Percentiles rank a stretch among this genome's conserved stretches.
Evolutionary conservation across 192 early-diverging fungal genomes (phyloP).

Genomic region (Coemansia sp.): DNA sequence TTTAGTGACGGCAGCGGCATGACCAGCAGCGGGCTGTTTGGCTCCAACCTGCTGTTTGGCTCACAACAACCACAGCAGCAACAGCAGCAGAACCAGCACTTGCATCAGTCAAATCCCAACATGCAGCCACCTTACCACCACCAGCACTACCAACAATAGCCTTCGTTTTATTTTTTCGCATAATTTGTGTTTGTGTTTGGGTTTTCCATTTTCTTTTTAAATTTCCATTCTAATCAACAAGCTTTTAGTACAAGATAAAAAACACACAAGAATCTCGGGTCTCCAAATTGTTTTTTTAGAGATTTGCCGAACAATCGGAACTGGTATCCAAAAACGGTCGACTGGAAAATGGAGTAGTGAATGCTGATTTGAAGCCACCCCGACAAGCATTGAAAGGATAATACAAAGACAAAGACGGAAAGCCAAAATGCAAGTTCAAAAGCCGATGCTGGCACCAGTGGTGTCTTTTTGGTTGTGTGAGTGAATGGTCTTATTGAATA

Average conservation of each 20-base stretch:
- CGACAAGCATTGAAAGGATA: not conserved
- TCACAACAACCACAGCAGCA: not conserved
- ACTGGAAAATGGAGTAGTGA: not conserved
- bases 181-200: not conserved
- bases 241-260: not conserved
- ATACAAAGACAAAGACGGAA: not conserved
- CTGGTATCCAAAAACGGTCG: not conserved
- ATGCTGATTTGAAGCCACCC: not conserved
- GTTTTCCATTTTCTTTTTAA: not conserved
- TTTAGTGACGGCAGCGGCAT: not conserved
- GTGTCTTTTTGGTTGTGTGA: not conserved
- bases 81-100: not conserved
- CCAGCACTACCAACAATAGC: not conserved
- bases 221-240: too few species aligned
- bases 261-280: not conserved
- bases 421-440: not conserved
- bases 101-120: not conserved
- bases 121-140: not conserved
- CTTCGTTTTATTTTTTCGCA: conserved; percentile 7
- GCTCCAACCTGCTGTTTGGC: conserved; percentile 1
- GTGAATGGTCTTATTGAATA: not conserved
- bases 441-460: not conserved
- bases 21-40: conserved; percentile 1
- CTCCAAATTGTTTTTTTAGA: not conserved
- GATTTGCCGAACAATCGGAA: not conserved